Conservation (phyloP, 2,329 filamentous ascomycete species). For the Diaporthe velutina region DNA sequence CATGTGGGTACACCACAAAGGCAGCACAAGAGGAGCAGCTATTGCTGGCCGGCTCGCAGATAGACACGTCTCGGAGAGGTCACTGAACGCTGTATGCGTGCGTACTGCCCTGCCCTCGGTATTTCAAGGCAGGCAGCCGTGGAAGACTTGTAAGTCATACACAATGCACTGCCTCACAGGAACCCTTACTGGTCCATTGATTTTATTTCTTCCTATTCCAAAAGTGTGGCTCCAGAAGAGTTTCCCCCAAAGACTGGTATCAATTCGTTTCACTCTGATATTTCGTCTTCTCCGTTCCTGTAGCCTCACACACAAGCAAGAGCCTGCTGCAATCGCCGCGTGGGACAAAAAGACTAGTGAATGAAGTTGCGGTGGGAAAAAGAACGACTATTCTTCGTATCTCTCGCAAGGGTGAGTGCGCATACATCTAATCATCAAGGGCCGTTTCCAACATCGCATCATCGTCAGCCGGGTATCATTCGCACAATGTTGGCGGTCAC, state of each 20-base stretch:
- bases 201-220: background rate
- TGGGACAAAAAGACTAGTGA: background rate
- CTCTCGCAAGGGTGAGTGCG: background rate
- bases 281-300: background rate
- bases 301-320: background rate
- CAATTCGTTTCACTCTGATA: conserved; percentile 6
- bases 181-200: background rate
- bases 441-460: conserved; percentile 47
- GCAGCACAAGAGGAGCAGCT: background rate
- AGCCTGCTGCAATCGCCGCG: background rate
- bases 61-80: background rate
- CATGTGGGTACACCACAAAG: background rate
- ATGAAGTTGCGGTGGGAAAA: background rate
- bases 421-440: conserved; percentile 49
- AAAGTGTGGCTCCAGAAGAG: background rate
- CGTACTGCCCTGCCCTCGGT: background rate
- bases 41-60: background rate
- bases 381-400: background rate
- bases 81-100: background rate
- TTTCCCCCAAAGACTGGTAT: conserved; percentile 19
- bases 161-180: background rate
- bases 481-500: conserved; percentile 2
- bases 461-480: conserved; percentile 28
- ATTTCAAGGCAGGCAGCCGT: background rate
- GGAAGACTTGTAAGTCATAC: background rate